Evolutionary conservation across 2,329 filamentous ascomycete genomes (phyloP).

Genomic region (Apiospora saccharicola): DNA sequence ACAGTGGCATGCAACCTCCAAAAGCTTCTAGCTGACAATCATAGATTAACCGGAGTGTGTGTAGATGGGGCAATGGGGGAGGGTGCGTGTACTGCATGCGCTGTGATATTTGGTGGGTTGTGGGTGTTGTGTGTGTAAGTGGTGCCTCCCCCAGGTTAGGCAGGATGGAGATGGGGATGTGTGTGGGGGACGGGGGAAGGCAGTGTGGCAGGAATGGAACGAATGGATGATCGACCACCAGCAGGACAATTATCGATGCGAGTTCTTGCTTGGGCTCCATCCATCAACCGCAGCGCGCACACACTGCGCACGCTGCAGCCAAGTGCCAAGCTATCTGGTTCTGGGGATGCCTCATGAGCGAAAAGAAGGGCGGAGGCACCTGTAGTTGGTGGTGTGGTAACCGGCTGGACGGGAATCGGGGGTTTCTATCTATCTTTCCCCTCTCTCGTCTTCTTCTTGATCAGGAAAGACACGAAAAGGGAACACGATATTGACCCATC

Average conservation of each 20-base stretch:
- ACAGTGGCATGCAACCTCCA: conserved; percentile 8
- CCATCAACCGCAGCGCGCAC: no score
- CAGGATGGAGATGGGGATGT: neutral
- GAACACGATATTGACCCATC: neutral
- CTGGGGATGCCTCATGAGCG: conserved; percentile 15
- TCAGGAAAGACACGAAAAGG: neutral
- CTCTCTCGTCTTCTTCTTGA: neutral
- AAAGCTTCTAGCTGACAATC: neutral
- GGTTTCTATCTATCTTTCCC: neutral
- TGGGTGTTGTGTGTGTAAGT: neutral
- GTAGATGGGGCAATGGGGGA: neutral
- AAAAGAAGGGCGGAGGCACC: neutral
- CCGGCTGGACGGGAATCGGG: neutral
- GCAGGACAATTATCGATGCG: conserved; percentile 5
- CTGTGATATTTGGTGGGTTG: conserved; percentile 7
- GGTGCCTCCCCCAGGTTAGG: neutral
- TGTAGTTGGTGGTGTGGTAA: conserved; percentile 2
- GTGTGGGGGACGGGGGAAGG: neutral
- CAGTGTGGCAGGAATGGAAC: neutral
- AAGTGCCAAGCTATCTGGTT: neutral
- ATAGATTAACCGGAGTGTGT: neutral
- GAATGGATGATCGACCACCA: conserved; percentile 1
- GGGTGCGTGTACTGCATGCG: conserved; percentile 8
- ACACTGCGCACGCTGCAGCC: conserved; percentile 3
- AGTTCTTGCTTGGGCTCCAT: neutral